These are phyloP conservation scores for Millerago galiae DNA, from an alignment of 805 yeast genomes.

Conservation along the genomic window DNA sequence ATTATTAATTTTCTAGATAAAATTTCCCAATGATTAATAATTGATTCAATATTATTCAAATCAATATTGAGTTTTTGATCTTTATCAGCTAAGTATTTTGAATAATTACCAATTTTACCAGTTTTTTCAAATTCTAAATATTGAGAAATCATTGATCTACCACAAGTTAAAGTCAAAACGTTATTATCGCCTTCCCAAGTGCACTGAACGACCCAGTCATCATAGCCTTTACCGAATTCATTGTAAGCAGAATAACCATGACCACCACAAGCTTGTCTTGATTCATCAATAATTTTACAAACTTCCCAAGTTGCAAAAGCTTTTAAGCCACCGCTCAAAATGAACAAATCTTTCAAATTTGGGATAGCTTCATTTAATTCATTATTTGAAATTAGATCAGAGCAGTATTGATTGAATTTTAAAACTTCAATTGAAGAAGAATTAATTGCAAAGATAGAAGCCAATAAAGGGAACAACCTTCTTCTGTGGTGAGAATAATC, in stretches of 20 bases:
- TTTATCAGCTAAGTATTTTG: conserved; percentile 19
- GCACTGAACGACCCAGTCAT: conserved; percentile 93
- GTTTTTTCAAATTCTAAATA: conserved; percentile 29
- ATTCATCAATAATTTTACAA: conserved; percentile 72
- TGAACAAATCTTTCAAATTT: conserved; percentile 69
- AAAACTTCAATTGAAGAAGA: conserved; percentile 46
- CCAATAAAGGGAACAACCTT: conserved; percentile 73
- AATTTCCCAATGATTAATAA: conserved; percentile 26
- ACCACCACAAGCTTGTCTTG: conserved; percentile 93
- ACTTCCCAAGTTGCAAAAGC: conserved; percentile 87
- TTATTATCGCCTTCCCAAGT: conserved; percentile 98
- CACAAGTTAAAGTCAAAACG: conserved; percentile 74
- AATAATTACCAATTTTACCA: conserved; percentile 22
- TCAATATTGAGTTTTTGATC: conserved; percentile 13
- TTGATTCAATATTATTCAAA: conserved; percentile 10
- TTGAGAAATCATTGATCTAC: conserved; percentile 53
- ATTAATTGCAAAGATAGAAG: conserved; percentile 68
- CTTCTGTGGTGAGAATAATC: conserved; percentile 66
- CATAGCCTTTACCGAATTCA: conserved; percentile 80
- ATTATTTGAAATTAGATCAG: conserved; percentile 22
- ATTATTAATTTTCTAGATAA: conserved; percentile 22
- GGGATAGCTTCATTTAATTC: conserved; percentile 45
- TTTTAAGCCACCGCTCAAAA: conserved; percentile 82
- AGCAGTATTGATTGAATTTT: conserved; percentile 42
- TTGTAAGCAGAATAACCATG: conserved; percentile 89